phyloP scores from a whole-genome alignment of 176 grass and related monocot species.

The Oropetium thomaeum region DNA sequence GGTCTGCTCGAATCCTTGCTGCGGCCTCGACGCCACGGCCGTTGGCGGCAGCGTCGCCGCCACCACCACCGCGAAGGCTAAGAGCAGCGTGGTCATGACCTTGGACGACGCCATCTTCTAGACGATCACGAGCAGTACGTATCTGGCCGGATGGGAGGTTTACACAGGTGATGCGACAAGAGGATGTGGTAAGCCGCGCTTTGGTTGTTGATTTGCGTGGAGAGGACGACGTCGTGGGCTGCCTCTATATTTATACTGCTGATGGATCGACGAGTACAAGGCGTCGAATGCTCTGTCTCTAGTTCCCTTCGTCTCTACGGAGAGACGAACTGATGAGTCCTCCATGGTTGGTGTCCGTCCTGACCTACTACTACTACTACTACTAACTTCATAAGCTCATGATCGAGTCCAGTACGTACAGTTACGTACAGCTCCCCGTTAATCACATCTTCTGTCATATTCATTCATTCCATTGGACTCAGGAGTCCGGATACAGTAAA shows the following conservation, averaged over 20 bases:
- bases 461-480: not conserved
- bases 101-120: not conserved
- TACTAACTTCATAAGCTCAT: not conserved
- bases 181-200: not conserved
- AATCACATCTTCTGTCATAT: not conserved
- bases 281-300: not conserved
- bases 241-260: conserved; percentile 20
- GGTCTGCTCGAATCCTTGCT: not conserved
- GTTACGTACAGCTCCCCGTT: too few species aligned
- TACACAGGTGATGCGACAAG: not conserved
- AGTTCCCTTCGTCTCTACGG: not conserved
- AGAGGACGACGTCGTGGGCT: not conserved
- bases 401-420: not conserved
- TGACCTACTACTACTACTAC: too few species aligned
- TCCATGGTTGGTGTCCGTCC: too few species aligned
- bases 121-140: too few species aligned
- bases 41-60: conserved; percentile 8
- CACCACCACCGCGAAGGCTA: conserved; percentile 8
- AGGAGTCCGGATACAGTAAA: not conserved
- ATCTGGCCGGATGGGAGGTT: not conserved
- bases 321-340: not conserved
- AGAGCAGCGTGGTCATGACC: not conserved
- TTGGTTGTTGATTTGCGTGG: not conserved
- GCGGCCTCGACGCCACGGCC: not conserved
- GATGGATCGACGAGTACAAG: not conserved